These are phyloP conservation scores for Sarocladium strictum DNA, from an alignment of 2,329 filamentous ascomycete species.

Conservation along the genomic window DNA sequence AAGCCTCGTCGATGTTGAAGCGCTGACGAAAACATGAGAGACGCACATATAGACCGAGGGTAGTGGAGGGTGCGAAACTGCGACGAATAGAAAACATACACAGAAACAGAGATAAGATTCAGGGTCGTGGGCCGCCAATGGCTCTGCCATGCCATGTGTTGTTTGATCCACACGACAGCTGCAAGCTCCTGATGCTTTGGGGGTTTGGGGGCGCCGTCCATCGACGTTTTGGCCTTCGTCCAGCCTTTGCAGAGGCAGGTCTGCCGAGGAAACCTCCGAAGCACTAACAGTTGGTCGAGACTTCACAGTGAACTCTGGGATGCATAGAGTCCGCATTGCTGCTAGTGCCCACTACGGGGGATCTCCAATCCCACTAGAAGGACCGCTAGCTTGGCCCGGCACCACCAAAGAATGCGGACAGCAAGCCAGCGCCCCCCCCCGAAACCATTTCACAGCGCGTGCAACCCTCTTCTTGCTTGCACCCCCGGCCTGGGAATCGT, in stretches of 20 bases:
- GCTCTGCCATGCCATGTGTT: background rate
- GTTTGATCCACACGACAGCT: background rate
- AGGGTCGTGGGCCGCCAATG: background rate
- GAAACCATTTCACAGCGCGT: background rate
- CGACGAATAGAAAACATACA: background rate
- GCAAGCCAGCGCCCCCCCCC: background rate
- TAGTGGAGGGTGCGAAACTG: background rate
- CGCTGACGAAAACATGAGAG: background rate
- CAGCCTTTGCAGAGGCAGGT: background rate
- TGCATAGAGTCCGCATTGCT: background rate
- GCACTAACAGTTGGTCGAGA: background rate
- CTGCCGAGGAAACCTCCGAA: background rate
- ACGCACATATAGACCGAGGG: background rate
- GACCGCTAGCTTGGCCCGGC: background rate
- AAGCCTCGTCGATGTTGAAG: background rate
- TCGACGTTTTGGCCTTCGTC: no score
- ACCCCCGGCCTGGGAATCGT: slow-evolving; percentile 1
- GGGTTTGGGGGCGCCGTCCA: background rate
- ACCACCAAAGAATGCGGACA: background rate
- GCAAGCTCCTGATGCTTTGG: background rate
- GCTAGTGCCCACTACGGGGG: slow-evolving; percentile 2
- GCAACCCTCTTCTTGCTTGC: background rate
- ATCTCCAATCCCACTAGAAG: background rate
- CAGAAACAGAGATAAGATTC: background rate
- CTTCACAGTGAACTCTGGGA: background rate